A percentile compares a stretch with the other conserved stretches of the same genome.
These are phyloP conservation scores for Plasmodium malariae DNA, from an alignment of 169 alveolate species.

Conservation along the genomic window DNA sequence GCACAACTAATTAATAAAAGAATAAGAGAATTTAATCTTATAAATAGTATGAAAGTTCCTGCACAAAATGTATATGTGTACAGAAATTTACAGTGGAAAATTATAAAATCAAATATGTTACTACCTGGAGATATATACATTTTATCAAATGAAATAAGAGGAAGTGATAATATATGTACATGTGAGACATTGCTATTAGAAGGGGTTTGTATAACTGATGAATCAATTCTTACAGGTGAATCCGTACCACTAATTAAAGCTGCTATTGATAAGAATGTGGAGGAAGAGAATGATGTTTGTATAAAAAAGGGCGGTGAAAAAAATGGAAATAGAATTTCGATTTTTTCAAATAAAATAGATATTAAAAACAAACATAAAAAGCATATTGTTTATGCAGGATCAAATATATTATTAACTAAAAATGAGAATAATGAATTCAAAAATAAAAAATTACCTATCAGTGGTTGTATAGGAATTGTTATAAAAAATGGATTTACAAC, in stretches of 20 bases:
- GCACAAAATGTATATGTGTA: conserved; percentile 90
- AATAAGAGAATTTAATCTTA: conserved; percentile 84
- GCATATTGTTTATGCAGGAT: conserved; percentile 95
- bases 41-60: conserved; percentile 92
- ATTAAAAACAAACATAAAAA: conserved; percentile 83
- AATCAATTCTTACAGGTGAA: conserved; percentile 91
- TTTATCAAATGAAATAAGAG: conserved; percentile 71
- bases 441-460: conserved; percentile 70
- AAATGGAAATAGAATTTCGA: conserved; percentile 71
- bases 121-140: conserved; percentile 96
- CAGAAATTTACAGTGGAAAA: conserved; percentile 92
- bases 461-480: conserved; percentile 83
- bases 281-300: background rate
- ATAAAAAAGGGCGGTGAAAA: conserved; percentile 5
- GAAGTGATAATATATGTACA: conserved; percentile 67
- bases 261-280: conserved; percentile 65
- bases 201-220: conserved; percentile 87
- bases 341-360: conserved; percentile 61
- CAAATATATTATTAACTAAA: conserved; percentile 90
- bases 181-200: conserved; percentile 76
- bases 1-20: conserved; percentile 89
- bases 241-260: conserved; percentile 89
- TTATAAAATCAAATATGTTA: conserved; percentile 89
- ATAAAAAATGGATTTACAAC: conserved; percentile 91
- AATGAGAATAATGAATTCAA: conserved; percentile 77